Conservation (phyloP, 768 basidiomycete genomes). For the Suillus alpinus region DNA sequence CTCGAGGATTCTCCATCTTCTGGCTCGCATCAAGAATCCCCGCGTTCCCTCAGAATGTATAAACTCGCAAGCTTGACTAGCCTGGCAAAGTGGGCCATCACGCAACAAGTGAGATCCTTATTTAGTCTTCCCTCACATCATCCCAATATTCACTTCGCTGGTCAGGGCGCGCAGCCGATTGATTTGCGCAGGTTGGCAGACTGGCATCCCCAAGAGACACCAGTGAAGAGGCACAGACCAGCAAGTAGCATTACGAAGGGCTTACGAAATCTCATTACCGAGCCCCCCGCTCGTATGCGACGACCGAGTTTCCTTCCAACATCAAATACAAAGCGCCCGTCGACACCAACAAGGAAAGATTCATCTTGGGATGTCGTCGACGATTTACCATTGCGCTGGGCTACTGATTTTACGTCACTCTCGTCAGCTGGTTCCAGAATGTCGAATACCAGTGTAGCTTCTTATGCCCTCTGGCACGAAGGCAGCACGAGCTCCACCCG, state of each 20-base stretch:
- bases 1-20: conserved; percentile 38
- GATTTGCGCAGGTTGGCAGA: conserved; percentile 52
- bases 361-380: conserved; percentile 75
- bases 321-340: conserved; percentile 21
- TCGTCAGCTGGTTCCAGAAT: conserved; percentile 66
- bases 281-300: conserved; percentile 32
- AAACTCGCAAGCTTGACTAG: conserved; percentile 72
- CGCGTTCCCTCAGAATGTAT: conserved; percentile 74
- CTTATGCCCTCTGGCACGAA: conserved; percentile 69
- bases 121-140: conserved; percentile 7
- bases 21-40: conserved; percentile 51
- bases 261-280: conserved; percentile 56
- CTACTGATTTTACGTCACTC: conserved; percentile 83
- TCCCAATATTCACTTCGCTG: not conserved
- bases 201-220: conserved; percentile 49
- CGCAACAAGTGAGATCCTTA: conserved; percentile 52
- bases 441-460: conserved; percentile 52
- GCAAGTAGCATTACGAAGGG: conserved; percentile 62
- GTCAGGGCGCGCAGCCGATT: conserved; percentile 58
- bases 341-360: conserved; percentile 39
- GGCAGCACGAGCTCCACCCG: conserved; percentile 46
- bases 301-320: conserved; percentile 30
- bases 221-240: conserved; percentile 45
- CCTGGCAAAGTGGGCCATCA: conserved; percentile 70
- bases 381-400: conserved; percentile 74